phyloP scores from a whole-genome alignment of 306 rosid species.

The Ceratonia siliqua region DNA sequence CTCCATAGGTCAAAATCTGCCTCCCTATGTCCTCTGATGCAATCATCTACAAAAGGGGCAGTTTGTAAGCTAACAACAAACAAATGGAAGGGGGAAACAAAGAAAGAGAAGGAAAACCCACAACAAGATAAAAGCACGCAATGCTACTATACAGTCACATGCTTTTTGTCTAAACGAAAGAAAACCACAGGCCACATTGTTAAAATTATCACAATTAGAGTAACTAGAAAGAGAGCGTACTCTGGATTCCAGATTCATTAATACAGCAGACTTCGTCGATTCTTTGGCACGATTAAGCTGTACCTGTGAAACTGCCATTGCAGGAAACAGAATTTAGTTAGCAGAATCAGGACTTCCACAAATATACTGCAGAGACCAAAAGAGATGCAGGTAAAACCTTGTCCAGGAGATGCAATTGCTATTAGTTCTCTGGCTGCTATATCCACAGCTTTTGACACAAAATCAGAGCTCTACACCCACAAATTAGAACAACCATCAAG shows the following conservation, averaged over 20 bases:
- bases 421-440: slow-evolving; percentile 75
- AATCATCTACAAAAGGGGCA: slow-evolving; percentile 62
- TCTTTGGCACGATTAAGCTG: slow-evolving; percentile 92
- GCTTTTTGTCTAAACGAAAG: not conserved
- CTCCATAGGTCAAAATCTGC: slow-evolving; percentile 94
- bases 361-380: slow-evolving; percentile 11
- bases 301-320: slow-evolving; percentile 62
- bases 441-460: slow-evolving; percentile 67
- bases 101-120: not conserved
- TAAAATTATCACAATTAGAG: slow-evolving; percentile 9
- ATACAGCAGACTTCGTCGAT: slow-evolving; percentile 88
- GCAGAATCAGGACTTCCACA: not conserved
- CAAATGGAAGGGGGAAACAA: not conserved
- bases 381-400: slow-evolving; percentile 53
- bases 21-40: slow-evolving; percentile 95
- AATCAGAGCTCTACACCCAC: slow-evolving; percentile 63
- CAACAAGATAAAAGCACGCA: not conserved
- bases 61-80: not conserved
- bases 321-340: slow-evolving; percentile 7
- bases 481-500: slow-evolving; percentile 31
- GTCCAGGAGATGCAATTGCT: slow-evolving; percentile 82
- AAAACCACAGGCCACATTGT: not conserved
- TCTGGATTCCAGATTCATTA: slow-evolving; percentile 97
- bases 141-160: not conserved
- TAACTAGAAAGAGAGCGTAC: slow-evolving; percentile 44